Evolutionary conservation across 2,329 filamentous ascomycete species (phyloP), one percentile per base, ranked within the genome.

Genomic region (Akanthomyces uredinophilus): DNA sequence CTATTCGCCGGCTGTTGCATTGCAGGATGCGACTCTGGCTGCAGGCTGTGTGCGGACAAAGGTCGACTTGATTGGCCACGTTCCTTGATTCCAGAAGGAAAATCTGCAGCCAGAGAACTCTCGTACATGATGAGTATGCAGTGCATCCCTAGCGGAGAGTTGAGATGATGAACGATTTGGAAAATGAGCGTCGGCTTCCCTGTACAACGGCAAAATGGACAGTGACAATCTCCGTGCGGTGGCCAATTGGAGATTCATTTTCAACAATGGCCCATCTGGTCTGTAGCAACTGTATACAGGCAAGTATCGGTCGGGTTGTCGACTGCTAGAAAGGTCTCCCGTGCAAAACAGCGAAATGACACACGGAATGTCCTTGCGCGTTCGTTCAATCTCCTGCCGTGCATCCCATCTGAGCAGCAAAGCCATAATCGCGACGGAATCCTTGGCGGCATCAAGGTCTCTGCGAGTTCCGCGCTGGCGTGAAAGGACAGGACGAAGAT

Each of bases 91-190:
- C 20, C 20, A 22, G 43, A 57, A 49, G 29, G 18, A 18, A 20
- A 3, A 35, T 10, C 7, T 8, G 6, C 32, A 35, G 43, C 27
- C 8, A 11, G 2, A 39, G 32, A 16, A 11, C 37, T n/a, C 43
- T 57, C 43, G 54, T 49, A 51, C 44, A 47, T 50, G 29, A 49
- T 59, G 32, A 16, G 24, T 43, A 29, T 59, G 46, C 35, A 50
- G 32, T 35, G 44, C 1, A 1, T 49, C 1, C 22, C 16, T 4
- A 20, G 22, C 18, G 11, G 18, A 24, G 47, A 13, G 27, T 13
- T 47, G 11, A 6, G 20, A 47, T 11, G 14, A 24, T 47, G 13
- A 22, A 5, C 44, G 44, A 47, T 24, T 24, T 7, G 20, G 3
- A 47, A 35, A 11, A 14, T 3, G 20, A 11, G 8, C n/a, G 29